Evolutionary conservation across 2,329 filamentous ascomycete genomes (phyloP), one percentile per base, ranked within the genome.

Genomic region (Aspergillus calidoustus): DNA sequence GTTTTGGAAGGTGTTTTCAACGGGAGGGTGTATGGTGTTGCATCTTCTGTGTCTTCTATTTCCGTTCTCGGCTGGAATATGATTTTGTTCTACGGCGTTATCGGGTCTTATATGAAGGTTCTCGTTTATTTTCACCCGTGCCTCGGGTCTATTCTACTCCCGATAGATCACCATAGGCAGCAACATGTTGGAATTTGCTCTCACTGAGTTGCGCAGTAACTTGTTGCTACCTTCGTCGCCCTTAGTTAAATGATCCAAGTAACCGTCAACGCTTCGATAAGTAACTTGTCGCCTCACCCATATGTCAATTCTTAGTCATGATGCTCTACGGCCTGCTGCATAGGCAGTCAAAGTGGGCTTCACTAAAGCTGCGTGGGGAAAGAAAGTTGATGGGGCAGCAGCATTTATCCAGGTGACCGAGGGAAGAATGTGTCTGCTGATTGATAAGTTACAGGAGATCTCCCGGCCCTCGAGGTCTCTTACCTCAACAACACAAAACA

Each of bases 21-120:
- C 61, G 65, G 64, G 65, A 64, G 65, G 73, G 73, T 73, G 72
- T 71, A 68, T 61, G 72, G 73, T 71, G 74, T 72, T 74, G 50
- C 63, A 4, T 51, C 28, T 46, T 31, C 9, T 22, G 4, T 48
- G 6, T 50, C 9, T 34, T 57, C 54, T 57, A 38, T 41, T 54
- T 57, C 38, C n/a, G 23, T 50, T 25, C 66, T 64, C 67, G 68
- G 69, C 64, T 67, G 69, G 65, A 71, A 69, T 71, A 62, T 70
- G 64, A 73, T 69, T 67, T 55, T 65, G 65, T 61, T 67, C 28
- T 56, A 54, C n/a, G 48, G 58, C 61, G 58, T 63, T 34, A 54
- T 46, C 22, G 3, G 50, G 54, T 31, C 54, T 59, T 54, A 31
- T 57, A 57, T 54, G 34, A 41, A 41, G 34, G 34, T 34, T 54